Evolutionary conservation across 192 early-diverging fungal genomes (phyloP).

Genomic region (Gaertneriomyces sp.): DNA sequence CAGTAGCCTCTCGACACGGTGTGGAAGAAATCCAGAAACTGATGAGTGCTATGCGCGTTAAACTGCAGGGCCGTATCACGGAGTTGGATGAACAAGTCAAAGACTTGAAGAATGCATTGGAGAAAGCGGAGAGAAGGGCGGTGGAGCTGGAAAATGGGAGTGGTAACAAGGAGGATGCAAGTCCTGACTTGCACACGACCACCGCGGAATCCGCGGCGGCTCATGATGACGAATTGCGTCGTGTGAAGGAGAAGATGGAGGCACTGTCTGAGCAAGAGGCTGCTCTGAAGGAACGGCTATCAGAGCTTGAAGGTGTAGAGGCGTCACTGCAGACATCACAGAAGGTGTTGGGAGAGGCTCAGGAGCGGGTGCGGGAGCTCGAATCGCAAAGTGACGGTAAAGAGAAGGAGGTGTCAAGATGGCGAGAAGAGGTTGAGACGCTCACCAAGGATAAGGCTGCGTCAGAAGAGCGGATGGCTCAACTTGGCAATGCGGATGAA

Average conservation of each 20-base stretch:
- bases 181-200: too few relatives aligned
- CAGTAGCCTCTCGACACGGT: neutral
- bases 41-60: constrained; percentile 21
- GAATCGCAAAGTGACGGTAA: neutral
- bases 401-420: neutral
- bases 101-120: constrained; percentile 1
- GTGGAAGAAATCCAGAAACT: constrained; percentile 4
- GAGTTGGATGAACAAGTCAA: constrained; percentile 22
- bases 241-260: too few relatives aligned
- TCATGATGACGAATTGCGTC: too few relatives aligned
- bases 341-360: neutral
- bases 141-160: too few relatives aligned
- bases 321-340: neutral
- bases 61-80: constrained; percentile 8
- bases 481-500: neutral
- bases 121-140: neutral
- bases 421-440: constrained; percentile 6
- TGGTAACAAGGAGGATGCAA: too few relatives aligned
- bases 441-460: constrained; percentile 6
- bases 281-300: too few relatives aligned
- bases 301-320: neutral
- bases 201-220: too few relatives aligned
- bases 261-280: too few relatives aligned
- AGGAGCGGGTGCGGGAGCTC: neutral
- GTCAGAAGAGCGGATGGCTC: constrained; percentile 4